These are phyloP conservation scores for Nephelium lappaceum DNA, from an alignment of 345 rosid genomes.

Conservation along the genomic window DNA sequence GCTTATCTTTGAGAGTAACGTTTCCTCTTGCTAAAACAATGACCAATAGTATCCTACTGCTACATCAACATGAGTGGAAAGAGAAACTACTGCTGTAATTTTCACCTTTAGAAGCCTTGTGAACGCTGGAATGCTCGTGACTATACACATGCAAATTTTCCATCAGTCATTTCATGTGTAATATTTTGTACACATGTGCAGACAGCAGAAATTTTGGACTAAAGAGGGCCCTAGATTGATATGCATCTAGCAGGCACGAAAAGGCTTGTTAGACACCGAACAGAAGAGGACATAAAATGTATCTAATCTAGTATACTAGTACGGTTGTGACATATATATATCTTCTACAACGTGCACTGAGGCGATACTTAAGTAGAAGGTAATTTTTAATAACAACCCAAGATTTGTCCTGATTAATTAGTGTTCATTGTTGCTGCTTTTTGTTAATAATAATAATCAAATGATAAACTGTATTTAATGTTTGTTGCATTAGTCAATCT, in stretches of 20 bases:
- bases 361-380: neutral
- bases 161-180: neutral
- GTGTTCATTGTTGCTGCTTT: slow-evolving; percentile 12
- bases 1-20: neutral
- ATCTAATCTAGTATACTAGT: neutral
- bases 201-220: neutral
- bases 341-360: neutral
- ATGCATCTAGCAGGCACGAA: neutral
- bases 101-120: slow-evolving; percentile 1
- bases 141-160: neutral
- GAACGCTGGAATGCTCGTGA: neutral
- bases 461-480: slow-evolving; percentile 8
- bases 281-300: neutral
- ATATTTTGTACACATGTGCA: neutral
- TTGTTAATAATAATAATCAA: slow-evolving; percentile 18
- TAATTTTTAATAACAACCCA: slow-evolving; percentile 5
- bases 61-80: neutral
- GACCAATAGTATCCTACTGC: neutral
- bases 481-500: slow-evolving; percentile 40
- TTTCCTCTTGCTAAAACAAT: slow-evolving; percentile 3
- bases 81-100: neutral
- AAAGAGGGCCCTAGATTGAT: neutral
- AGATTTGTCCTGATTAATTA: slow-evolving; percentile 18
- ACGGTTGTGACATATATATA: neutral
- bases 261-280: neutral